Conservation (phyloP, 2,329 filamentous ascomycete species). For the Alternaria ethzedia region DNA sequence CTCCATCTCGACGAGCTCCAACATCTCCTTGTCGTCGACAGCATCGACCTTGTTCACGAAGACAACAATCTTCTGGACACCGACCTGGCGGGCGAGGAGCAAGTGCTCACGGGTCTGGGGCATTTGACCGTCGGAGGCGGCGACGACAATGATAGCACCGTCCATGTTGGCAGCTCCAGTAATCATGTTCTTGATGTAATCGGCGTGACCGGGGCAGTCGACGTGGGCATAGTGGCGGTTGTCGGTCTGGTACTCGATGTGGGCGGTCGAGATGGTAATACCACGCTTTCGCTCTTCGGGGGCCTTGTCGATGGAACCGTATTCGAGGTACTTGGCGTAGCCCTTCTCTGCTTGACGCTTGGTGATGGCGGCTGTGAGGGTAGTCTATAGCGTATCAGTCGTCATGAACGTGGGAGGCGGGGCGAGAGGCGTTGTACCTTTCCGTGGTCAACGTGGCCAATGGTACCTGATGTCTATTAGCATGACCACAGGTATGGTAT, state of each 20-base stretch:
- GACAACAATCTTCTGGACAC: constrained; percentile 96
- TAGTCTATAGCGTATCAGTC: constrained; percentile 70
- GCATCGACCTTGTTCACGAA: constrained; percentile 99
- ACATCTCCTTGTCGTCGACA: constrained; percentile 97
- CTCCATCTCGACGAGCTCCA: constrained; percentile 99
- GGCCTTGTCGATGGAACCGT: constrained; percentile 97
- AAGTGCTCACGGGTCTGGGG: constrained; percentile 98
- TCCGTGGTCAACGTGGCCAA: constrained; percentile 99
- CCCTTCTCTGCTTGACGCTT: constrained; percentile 97
- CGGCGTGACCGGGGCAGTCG: constrained; percentile 99
- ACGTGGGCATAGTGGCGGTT: constrained; percentile 98
- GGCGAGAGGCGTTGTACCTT: constrained; percentile 67
- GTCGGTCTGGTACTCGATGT: constrained; percentile 98
- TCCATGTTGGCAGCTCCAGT: constrained; percentile 99
- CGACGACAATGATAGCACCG: constrained; percentile 97
- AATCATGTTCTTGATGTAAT: constrained; percentile 99
- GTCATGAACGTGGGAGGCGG: constrained; percentile 16
- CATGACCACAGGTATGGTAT: background rate
- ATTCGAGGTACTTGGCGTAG: constrained; percentile 91
- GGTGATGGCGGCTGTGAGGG: constrained; percentile 96
- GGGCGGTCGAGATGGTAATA: constrained; percentile 98
- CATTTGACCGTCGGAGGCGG: constrained; percentile 98
- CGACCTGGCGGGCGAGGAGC: constrained; percentile 95
- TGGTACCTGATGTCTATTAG: constrained; percentile 70
- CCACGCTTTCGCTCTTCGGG: constrained; percentile 99